These are phyloP conservation scores for Funneliformis geosporum DNA, from an alignment of 192 early-diverging fungal genomes.

Conservation along the genomic window DNA sequence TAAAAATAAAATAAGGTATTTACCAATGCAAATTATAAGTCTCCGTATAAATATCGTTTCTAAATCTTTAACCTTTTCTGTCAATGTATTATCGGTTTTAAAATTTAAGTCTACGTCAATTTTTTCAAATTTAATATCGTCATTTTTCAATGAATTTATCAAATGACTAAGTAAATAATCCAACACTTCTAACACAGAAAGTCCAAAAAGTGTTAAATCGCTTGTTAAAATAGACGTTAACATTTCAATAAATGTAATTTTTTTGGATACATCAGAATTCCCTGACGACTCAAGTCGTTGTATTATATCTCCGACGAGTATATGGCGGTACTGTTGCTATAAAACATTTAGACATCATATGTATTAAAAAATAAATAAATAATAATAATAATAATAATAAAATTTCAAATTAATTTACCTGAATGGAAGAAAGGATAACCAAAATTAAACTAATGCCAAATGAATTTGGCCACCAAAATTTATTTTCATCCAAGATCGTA, in stretches of 20 bases:
- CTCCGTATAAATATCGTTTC: constrained; percentile 35
- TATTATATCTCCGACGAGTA: constrained; percentile 53
- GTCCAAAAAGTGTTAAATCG: constrained; percentile 47
- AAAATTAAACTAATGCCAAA: constrained; percentile 40
- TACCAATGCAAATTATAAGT: constrained; percentile 40
- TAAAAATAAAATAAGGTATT: too few relatives aligned
- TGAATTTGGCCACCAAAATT: constrained; percentile 41
- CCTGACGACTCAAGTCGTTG: constrained; percentile 43
- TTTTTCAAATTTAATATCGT: constrained; percentile 10
- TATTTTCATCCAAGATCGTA: constrained; percentile 39
- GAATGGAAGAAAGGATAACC: constrained; percentile 31
- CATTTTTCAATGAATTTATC: constrained; percentile 38
- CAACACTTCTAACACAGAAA: constrained; percentile 56
- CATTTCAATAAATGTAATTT: constrained; percentile 48
- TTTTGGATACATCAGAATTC: constrained; percentile 37
- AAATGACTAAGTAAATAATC: constrained; percentile 46
- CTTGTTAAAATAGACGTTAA: constrained; percentile 47
- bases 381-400: background rate
- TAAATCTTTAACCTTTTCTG: constrained; percentile 22
- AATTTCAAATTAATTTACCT: constrained; percentile 2
- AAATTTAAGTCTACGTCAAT: constrained; percentile 2
- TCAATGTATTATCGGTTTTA: constrained; percentile 16
- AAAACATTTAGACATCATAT: background rate
- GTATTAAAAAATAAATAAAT: too few relatives aligned
- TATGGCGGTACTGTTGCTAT: constrained; percentile 52